These are phyloP conservation scores for Phanerodontia chrysosporium DNA, from an alignment of 768 basidiomycete genomes.

Conservation along the genomic window DNA sequence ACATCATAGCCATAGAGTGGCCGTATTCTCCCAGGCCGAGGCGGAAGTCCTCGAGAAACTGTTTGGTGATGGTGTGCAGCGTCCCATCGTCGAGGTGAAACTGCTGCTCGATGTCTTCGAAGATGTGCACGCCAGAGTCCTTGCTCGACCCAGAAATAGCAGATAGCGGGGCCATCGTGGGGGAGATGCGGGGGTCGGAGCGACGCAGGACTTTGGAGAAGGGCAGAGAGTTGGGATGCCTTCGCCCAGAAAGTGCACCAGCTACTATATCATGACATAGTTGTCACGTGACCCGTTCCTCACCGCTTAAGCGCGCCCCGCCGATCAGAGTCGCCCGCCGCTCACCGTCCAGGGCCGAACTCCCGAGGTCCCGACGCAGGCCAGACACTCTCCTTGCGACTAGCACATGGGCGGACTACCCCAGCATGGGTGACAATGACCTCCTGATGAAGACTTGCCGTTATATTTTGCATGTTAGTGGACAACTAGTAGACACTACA, in stretches of 20 bases:
- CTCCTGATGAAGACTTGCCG: too few relatives aligned
- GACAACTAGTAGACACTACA: neutral
- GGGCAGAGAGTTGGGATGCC: constrained; percentile 1
- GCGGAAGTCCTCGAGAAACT: constrained; percentile 79
- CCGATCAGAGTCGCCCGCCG: neutral
- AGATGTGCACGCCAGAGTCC: constrained; percentile 41
- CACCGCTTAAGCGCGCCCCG: neutral
- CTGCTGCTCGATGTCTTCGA: constrained; percentile 65
- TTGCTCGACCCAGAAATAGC: constrained; percentile 31
- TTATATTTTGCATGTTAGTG: neutral
- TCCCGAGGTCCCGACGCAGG: neutral
- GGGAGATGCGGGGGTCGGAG: neutral
- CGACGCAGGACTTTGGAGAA: neutral
- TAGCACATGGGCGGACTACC: neutral
- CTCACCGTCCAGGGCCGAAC: neutral
- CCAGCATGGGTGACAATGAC: too few relatives aligned
- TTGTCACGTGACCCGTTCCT: constrained; percentile 1
- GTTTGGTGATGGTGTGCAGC: constrained; percentile 66
- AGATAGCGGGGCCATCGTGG: constrained; percentile 35
- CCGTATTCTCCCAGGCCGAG: constrained; percentile 70
- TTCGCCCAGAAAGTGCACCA: neutral
- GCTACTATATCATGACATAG: constrained; percentile 5
- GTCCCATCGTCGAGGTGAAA: constrained; percentile 62
- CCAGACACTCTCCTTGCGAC: neutral
- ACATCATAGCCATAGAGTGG: constrained; percentile 93